Evolutionary conservation across 495 filamentous ascomycete genomes (phyloP).

Genomic region (Pyronema domesticum): DNA sequence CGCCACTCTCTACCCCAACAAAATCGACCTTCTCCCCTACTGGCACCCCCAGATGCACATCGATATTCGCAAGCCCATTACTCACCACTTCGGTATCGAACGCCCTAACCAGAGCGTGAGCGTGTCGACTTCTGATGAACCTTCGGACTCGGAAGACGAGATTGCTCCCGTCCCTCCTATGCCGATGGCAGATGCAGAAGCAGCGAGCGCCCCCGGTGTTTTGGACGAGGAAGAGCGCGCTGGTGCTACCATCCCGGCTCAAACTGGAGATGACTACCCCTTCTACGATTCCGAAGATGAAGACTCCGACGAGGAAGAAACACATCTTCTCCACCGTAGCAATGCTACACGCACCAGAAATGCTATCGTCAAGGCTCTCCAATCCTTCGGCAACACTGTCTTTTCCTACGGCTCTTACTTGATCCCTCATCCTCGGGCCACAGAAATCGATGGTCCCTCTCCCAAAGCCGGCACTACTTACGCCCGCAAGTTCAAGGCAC

Average conservation of each 20-base stretch:
- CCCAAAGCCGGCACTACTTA: slow-evolving; percentile 22
- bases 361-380: background rate
- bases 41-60: slow-evolving; percentile 98
- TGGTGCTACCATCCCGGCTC: slow-evolving; percentile 34
- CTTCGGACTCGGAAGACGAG: slow-evolving; percentile 39
- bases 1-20: slow-evolving; percentile 65
- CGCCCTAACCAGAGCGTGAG: slow-evolving; percentile 55
- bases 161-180: slow-evolving; percentile 19
- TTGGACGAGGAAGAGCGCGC: slow-evolving; percentile 65
- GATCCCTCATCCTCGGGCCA: background rate
- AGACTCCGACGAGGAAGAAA: slow-evolving; percentile 25
- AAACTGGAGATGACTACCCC: slow-evolving; percentile 44
- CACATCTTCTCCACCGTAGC: background rate
- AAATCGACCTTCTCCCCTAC: slow-evolving; percentile 81
- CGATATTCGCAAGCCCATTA: slow-evolving; percentile 85
- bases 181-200: slow-evolving; percentile 32
- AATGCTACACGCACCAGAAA: background rate
- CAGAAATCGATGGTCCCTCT: background rate
- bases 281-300: slow-evolving; percentile 89
- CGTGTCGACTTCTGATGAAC: slow-evolving; percentile 60
- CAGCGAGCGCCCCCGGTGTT: slow-evolving; percentile 21
- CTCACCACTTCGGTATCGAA: slow-evolving; percentile 74
- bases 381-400: background rate
- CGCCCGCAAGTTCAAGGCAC: slow-evolving; percentile 58
- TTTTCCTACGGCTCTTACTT: background rate